Percentiles rank a stretch among this genome's conserved stretches.
Conservation (phyloP, 2,329 filamentous ascomycete genomes). For the Corynespora cassiicola region DNA sequence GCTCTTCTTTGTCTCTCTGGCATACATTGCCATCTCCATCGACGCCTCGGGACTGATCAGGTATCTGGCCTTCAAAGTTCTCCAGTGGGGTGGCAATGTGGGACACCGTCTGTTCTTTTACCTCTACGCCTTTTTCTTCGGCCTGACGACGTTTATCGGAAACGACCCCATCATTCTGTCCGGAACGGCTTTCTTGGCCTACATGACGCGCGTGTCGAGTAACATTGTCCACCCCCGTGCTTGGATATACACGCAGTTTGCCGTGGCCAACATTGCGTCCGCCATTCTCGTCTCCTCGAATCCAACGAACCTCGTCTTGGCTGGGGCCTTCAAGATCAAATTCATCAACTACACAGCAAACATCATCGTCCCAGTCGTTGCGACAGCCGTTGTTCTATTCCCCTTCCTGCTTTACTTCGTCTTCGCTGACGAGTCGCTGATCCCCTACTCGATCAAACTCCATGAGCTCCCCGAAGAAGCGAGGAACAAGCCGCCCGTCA, state of each 20-base stretch:
- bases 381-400: slow-evolving; percentile 72
- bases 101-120: slow-evolving; percentile 75
- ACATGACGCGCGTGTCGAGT: slow-evolving; percentile 77
- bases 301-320: slow-evolving; percentile 76
- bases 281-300: slow-evolving; percentile 80
- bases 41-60: slow-evolving; percentile 77
- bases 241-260: slow-evolving; percentile 77
- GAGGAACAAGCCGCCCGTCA: slow-evolving; percentile 65
- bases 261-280: slow-evolving; percentile 75
- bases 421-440: slow-evolving; percentile 68
- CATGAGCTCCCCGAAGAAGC: slow-evolving; percentile 68
- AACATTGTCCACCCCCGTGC: slow-evolving; percentile 75
- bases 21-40: slow-evolving; percentile 79
- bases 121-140: slow-evolving; percentile 75
- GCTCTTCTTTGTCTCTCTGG: slow-evolving; percentile 75
- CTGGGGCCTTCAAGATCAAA: slow-evolving; percentile 73
- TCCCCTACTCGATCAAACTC: slow-evolving; percentile 71
- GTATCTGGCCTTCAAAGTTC: slow-evolving; percentile 72
- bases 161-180: slow-evolving; percentile 79
- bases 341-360: slow-evolving; percentile 80
- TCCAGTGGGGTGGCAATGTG: slow-evolving; percentile 70
- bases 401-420: slow-evolving; percentile 74
- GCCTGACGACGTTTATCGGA: slow-evolving; percentile 71
- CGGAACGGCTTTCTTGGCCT: slow-evolving; percentile 76
- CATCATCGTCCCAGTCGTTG: slow-evolving; percentile 74